Evolutionary conservation across 495 filamentous ascomycete genomes (phyloP).

Genomic region (Terfezia boudieri): DNA sequence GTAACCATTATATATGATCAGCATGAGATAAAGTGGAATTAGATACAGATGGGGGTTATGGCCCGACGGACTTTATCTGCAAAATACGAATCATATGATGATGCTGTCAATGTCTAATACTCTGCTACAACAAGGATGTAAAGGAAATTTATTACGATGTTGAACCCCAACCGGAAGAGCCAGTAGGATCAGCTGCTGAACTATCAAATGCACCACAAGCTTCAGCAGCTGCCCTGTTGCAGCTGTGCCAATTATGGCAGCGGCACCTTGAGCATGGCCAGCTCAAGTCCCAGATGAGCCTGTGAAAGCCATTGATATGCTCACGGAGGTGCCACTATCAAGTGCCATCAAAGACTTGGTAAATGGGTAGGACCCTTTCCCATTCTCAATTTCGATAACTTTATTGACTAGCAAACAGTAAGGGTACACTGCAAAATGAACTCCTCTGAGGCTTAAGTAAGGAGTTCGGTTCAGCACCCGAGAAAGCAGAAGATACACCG

Average conservation of each 20-base stretch:
- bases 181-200: constrained; percentile 26
- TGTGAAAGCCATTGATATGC: constrained; percentile 60
- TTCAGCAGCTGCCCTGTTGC: constrained; percentile 30
- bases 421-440: constrained; percentile 94
- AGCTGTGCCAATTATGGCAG: constrained; percentile 27
- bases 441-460: constrained; percentile 90
- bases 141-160: constrained; percentile 99
- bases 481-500: constrained; percentile 95
- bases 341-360: constrained; percentile 99
- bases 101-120: constrained; percentile 86
- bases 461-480: constrained; percentile 92
- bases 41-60: constrained; percentile 79
- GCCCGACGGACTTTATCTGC: constrained; percentile 85
- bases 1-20: not conserved
- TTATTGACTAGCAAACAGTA: constrained; percentile 31
- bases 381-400: constrained; percentile 1
- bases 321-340: constrained; percentile 71
- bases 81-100: constrained; percentile 98
- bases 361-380: constrained; percentile 33
- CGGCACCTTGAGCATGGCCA: constrained; percentile 55
- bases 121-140: constrained; percentile 98
- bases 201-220: constrained; percentile 27
- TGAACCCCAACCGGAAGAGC: constrained; percentile 80
- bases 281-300: constrained; percentile 71
- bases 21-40: constrained; percentile 21